Base-by-base conservation (phyloP, 2,329 filamentous ascomycete species). In the Aspergillus candidus region DNA sequence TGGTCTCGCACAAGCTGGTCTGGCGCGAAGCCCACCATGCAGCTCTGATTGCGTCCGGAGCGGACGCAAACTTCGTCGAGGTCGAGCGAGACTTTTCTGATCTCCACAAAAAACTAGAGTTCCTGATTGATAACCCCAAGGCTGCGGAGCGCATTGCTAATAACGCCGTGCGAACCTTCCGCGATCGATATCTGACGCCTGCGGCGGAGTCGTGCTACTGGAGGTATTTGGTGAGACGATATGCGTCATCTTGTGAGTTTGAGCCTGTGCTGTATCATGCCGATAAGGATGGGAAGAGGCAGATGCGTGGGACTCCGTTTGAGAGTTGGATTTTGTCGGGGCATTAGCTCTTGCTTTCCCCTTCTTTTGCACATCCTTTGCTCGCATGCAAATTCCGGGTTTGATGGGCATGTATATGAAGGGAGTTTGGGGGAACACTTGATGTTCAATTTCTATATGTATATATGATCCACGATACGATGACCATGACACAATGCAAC, bases 151-250 rank as follows among this genome's bases (percentile, higher is more conserved):
- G 57, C 30, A 76, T 80, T 41, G 76, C 76, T 11, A 59, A 70
- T 22, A 76, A 78, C 51, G 67, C 65, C 3, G 66, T 72, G 5
- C 55, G 55, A 34, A 70, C 67, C 12, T 77, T 78, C 52, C 67
- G 75, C 3, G 74, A 78, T 51, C 61, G 72, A 3, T 78, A 78
- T 52, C 59, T 78, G 27, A 78, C 75, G 2, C 73, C 74, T 1
- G 73, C 75, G 3, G 75, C 76, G 1, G 73, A 78, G 56, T 69
- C 71, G 3, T 79, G 75, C 49, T 79, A 79, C 50, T 79, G 76
- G 76, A 66, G 76, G 10, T 64, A 70, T 36, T 53, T 77, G 46
- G 62, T 76, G 22, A 52, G 59, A 22, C 52, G 54, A 41, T 70
- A 68, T 53, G 64, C 59, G 6, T 54, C 59, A 8, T 59, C 59